Conservation (phyloP, 192 early-diverging fungal genomes). For the Piromyces sp. region DNA sequence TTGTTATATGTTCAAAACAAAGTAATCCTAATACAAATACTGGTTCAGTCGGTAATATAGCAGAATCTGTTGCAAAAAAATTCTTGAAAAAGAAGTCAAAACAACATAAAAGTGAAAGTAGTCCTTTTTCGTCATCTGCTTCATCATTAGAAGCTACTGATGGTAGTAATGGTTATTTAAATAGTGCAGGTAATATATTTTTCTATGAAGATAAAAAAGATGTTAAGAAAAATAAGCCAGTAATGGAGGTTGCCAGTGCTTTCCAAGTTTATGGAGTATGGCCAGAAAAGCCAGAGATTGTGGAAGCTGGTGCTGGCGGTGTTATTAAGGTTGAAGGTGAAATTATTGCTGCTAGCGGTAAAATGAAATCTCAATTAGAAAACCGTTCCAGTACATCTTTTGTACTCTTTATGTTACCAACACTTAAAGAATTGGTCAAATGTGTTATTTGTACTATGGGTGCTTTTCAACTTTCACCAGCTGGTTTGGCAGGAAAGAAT, state of each 20-base stretch:
- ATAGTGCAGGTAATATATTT: conserved; percentile 4
- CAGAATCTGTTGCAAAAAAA: background rate
- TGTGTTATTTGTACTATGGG: background rate
- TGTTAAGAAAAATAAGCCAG: conserved; percentile 11
- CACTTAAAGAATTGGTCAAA: background rate
- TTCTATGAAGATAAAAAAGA: conserved; percentile 17
- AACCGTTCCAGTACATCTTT: background rate
- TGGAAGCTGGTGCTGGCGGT: background rate
- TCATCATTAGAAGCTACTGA: conserved; percentile 4
- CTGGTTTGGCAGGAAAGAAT: background rate
- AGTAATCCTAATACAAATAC: background rate
- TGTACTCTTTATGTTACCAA: background rate
- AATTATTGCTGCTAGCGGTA: background rate
- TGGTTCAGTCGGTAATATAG: background rate
- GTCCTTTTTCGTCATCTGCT: conserved; percentile 11
- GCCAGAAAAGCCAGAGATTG: background rate
- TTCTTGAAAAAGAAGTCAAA: background rate
- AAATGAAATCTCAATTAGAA: background rate
- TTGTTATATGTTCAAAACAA: conserved; percentile 10
- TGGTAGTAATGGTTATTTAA: conserved; percentile 1
- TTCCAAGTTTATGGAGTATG: background rate
- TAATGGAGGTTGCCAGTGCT: background rate
- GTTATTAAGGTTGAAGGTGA: background rate
- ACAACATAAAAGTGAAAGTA: conserved; percentile 1
- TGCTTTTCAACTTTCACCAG: background rate